These are phyloP conservation scores for Lachancea waltii DNA, from an alignment of 805 yeast genomes.

Conservation along the genomic window DNA sequence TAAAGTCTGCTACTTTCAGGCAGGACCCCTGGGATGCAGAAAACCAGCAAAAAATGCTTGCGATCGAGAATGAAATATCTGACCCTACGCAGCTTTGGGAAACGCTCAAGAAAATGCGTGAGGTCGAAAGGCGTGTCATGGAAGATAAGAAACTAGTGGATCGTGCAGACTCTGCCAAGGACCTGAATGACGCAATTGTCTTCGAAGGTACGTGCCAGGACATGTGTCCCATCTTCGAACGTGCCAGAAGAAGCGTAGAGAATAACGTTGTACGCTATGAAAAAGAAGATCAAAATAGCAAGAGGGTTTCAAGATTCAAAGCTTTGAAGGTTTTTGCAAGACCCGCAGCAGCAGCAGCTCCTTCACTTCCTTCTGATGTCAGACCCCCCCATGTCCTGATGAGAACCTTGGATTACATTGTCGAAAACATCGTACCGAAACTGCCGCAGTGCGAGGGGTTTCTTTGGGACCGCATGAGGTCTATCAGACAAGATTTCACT, in stretches of 20 bases:
- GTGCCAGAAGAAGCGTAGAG: slow-evolving; percentile 80
- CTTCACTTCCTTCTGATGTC: slow-evolving; percentile 95
- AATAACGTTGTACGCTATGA: slow-evolving; percentile 80
- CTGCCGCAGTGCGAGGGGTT: slow-evolving; percentile 86
- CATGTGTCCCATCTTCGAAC: slow-evolving; percentile 93
- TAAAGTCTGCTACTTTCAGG: slow-evolving; percentile 23
- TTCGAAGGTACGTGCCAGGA: slow-evolving; percentile 86
- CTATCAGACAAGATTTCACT: slow-evolving; percentile 94
- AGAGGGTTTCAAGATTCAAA: slow-evolving; percentile 46
- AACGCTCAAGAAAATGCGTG: slow-evolving; percentile 65
- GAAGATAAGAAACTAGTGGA: slow-evolving; percentile 79
- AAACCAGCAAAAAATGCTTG: slow-evolving; percentile 60
- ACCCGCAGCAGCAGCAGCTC: slow-evolving; percentile 98
- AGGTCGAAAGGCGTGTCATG: slow-evolving; percentile 69
- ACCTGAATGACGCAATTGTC: slow-evolving; percentile 77
- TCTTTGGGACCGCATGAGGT: slow-evolving; percentile 94
- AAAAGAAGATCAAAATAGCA: slow-evolving; percentile 49
- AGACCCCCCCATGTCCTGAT: slow-evolving; percentile 79
- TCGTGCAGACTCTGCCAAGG: slow-evolving; percentile 73
- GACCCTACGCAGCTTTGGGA: slow-evolving; percentile 73
- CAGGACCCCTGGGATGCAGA: slow-evolving; percentile 62
- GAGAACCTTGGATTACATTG: slow-evolving; percentile 62
- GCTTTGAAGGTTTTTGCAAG: slow-evolving; percentile 92
- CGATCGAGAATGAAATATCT: slow-evolving; percentile 43
- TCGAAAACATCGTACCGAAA: slow-evolving; percentile 52